Evolutionary conservation across 345 rosid genomes (phyloP).

Genomic region (Isatis tinctoria): DNA sequence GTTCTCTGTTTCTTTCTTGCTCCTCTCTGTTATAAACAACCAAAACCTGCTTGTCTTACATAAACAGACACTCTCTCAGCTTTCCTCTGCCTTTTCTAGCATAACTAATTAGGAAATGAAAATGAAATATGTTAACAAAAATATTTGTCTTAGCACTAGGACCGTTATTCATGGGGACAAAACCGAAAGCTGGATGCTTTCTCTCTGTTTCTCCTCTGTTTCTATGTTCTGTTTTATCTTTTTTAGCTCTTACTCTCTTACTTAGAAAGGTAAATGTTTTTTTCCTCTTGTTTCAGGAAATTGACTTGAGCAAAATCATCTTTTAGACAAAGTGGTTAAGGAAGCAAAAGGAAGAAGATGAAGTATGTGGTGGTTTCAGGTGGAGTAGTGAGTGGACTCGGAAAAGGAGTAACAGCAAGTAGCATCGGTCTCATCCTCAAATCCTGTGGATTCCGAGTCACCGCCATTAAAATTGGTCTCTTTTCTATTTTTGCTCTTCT

Average conservation of each 20-base stretch:
- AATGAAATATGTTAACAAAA: neutral
- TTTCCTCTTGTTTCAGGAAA: neutral
- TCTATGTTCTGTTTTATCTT: conserved; percentile 8
- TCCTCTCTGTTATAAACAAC: neutral
- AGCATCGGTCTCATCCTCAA: conserved; percentile 50
- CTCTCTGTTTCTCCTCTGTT: conserved; percentile 5
- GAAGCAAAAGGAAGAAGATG: conserved; percentile 29
- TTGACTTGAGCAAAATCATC: neutral
- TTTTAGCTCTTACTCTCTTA: neutral
- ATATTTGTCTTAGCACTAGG: neutral
- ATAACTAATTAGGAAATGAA: neutral
- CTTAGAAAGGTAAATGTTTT: neutral
- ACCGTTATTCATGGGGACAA: neutral
- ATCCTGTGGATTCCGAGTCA: conserved; percentile 35
- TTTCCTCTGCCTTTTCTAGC: neutral
- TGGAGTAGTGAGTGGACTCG: conserved; percentile 64
- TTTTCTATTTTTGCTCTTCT: neutral
- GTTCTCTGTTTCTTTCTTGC: conserved; percentile 10
- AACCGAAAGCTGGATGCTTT: neutral
- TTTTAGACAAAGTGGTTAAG: neutral
- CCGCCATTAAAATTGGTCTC: conserved; percentile 37
- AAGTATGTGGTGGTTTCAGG: conserved; percentile 59
- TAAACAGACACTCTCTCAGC: neutral
- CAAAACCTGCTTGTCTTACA: neutral
- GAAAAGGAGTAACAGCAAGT: conserved; percentile 64